phyloP scores from a whole-genome alignment of 2,329 filamentous ascomycete species.

The Aureobasidium sp. region DNA sequence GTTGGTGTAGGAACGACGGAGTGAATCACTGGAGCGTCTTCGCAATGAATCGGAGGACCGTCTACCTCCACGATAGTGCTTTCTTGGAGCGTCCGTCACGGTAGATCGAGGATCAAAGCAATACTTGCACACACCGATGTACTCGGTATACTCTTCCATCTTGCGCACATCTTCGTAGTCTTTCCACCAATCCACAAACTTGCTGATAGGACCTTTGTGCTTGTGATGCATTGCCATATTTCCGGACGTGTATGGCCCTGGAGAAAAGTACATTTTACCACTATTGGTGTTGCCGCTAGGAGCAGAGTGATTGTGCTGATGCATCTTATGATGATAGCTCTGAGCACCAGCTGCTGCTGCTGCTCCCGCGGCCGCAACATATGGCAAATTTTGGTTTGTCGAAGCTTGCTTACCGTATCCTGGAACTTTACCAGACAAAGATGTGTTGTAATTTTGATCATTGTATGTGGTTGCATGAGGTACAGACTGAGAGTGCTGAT shows the following conservation, averaged over 20 bases:
- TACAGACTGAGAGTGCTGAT: not conserved
- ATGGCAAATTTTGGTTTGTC: constrained; percentile 29
- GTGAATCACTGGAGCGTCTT: constrained; percentile 27
- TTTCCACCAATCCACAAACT: constrained; percentile 54
- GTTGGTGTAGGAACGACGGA: constrained; percentile 21
- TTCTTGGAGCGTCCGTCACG: constrained; percentile 51
- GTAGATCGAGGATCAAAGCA: constrained; percentile 57
- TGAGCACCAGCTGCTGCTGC: constrained; percentile 14
- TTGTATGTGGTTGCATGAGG: not conserved
- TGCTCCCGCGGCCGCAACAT: constrained; percentile 18
- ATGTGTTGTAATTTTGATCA: constrained; percentile 17
- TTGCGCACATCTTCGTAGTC: constrained; percentile 57
- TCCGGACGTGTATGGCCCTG: constrained; percentile 22
- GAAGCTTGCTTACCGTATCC: constrained; percentile 35
- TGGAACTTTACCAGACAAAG: constrained; percentile 2
- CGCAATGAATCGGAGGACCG: constrained; percentile 37
- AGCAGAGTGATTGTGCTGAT: constrained; percentile 24
- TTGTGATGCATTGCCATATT: constrained; percentile 44
- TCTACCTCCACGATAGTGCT: constrained; percentile 48
- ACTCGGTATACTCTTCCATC: constrained; percentile 62
- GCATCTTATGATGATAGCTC: constrained; percentile 18
- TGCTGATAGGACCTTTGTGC: constrained; percentile 49
- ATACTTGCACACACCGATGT: constrained; percentile 57
- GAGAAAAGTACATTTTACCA: not conserved
- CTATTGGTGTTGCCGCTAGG: constrained; percentile 20